Conservation (phyloP, 2,329 filamentous ascomycete species). For the Penicillium crustosum region DNA sequence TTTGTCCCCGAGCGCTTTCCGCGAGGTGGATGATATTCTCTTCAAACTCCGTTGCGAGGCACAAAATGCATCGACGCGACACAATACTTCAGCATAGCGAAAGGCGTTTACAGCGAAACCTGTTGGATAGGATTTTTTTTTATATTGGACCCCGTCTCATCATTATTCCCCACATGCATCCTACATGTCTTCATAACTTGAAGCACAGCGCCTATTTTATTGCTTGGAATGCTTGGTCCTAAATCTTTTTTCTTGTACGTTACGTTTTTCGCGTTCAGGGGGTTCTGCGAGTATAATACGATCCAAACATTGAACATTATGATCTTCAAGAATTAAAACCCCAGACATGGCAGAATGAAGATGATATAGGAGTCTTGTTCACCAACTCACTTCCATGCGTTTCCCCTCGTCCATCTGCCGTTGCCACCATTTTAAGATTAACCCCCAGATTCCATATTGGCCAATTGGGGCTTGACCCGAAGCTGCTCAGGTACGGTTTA, state of each 20-base stretch:
- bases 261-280: not conserved
- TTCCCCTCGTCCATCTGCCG: not conserved
- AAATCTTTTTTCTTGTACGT: constrained; percentile 1
- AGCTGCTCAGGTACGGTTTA: not conserved
- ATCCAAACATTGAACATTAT: constrained; percentile 1
- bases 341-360: not conserved
- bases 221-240: not conserved
- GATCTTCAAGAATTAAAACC: not conserved
- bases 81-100: constrained; percentile 37
- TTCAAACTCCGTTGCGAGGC: constrained; percentile 76
- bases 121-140: constrained; percentile 13
- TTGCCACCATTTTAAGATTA: not conserved
- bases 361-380: not conserved
- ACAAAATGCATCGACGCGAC: constrained; percentile 66
- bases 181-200: constrained; percentile 10
- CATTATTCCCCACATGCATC: constrained; percentile 24
- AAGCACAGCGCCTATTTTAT: constrained; percentile 13
- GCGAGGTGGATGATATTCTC: constrained; percentile 72
- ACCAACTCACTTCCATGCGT: not conserved
- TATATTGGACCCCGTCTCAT: constrained; percentile 5
- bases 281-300: not conserved
- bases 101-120: constrained; percentile 31
- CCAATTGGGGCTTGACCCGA: not conserved
- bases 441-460: not conserved
- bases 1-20: constrained; percentile 64